phyloP scores from a whole-genome alignment of 2,329 filamentous ascomycete species.

The Aspergillus aculeatus region DNA sequence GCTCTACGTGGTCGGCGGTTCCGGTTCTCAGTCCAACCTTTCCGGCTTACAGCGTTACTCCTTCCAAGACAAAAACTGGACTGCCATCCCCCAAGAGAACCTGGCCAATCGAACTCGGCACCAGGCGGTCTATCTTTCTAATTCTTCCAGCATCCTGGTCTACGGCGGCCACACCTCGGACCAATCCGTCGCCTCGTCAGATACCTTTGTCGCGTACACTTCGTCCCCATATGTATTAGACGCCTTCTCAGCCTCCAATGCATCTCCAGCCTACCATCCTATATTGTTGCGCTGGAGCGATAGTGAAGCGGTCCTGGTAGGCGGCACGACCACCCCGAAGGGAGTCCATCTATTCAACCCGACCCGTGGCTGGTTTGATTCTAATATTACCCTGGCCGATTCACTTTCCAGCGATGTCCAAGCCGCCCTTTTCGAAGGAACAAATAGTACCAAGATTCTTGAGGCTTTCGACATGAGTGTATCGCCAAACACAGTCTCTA shows the following conservation, averaged over 20 bases:
- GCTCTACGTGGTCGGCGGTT: constrained; percentile 80
- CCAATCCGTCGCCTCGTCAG: constrained; percentile 58
- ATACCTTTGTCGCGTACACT: constrained; percentile 73
- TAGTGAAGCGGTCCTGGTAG: constrained; percentile 69
- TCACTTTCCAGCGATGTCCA: constrained; percentile 62
- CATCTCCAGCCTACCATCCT: constrained; percentile 65
- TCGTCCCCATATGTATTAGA: constrained; percentile 64
- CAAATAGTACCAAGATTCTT: constrained; percentile 75
- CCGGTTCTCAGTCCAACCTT: constrained; percentile 58
- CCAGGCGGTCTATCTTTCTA: constrained; percentile 70
- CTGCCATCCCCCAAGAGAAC: constrained; percentile 54
- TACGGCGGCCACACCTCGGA: constrained; percentile 74
- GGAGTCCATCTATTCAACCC: constrained; percentile 71
- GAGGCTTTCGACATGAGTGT: constrained; percentile 73
- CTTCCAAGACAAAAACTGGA: constrained; percentile 59
- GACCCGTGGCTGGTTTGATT: constrained; percentile 62
- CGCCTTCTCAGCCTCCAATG: constrained; percentile 61
- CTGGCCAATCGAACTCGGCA: constrained; percentile 72
- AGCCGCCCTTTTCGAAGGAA: constrained; percentile 65
- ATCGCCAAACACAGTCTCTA: constrained; percentile 72
- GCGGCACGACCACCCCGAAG: constrained; percentile 65
- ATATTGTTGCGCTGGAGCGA: constrained; percentile 73
- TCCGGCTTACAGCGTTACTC: constrained; percentile 71
- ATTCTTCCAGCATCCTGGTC: constrained; percentile 69
- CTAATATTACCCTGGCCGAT: constrained; percentile 62